A percentile compares a stretch with the other conserved stretches of the same genome.
Conservation (phyloP, 192 early-diverging fungal species). For the Podila minutissima region DNA sequence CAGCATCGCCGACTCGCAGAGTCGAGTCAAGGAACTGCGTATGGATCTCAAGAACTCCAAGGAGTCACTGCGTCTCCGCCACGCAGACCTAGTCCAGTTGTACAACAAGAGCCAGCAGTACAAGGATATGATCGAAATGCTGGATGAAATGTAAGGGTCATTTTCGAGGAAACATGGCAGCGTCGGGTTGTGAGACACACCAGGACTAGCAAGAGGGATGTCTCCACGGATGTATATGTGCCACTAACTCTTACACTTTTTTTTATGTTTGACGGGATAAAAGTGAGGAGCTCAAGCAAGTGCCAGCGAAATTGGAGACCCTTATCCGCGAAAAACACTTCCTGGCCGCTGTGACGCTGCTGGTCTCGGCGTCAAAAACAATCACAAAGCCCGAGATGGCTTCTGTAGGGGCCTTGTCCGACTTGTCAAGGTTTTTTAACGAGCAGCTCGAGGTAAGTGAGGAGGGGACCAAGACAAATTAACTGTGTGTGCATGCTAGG, state of each 20-base stretch:
- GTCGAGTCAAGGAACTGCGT: slow-evolving; percentile 71
- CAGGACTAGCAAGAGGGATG: not conserved
- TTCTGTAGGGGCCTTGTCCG: slow-evolving; percentile 75
- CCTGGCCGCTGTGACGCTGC: slow-evolving; percentile 68
- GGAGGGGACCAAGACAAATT: too few relatives aligned
- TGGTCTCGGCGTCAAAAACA: slow-evolving; percentile 71
- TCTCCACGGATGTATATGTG: not conserved
- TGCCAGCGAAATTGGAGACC: slow-evolving; percentile 69
- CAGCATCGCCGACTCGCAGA: slow-evolving; percentile 71
- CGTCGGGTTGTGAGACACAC: not conserved
- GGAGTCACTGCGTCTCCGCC: slow-evolving; percentile 68
- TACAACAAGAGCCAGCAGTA: slow-evolving; percentile 80
- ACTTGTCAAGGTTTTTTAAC: slow-evolving; percentile 70
- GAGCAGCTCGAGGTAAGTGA: slow-evolving; percentile 58
- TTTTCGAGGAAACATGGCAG: too few relatives aligned
- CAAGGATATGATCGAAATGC: slow-evolving; percentile 79
- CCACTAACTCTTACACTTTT: not conserved
- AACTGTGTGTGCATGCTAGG: too few relatives aligned
- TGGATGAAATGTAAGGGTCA: slow-evolving; percentile 68
- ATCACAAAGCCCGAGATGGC: slow-evolving; percentile 71
- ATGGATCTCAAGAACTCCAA: slow-evolving; percentile 71
- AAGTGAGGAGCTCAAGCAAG: slow-evolving; percentile 74
- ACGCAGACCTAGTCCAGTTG: slow-evolving; percentile 73
- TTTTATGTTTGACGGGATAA: not conserved
- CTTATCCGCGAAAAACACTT: slow-evolving; percentile 75